These are phyloP conservation scores for Elsinoe batatas DNA, from an alignment of 2,329 filamentous ascomycete species.

Conservation along the genomic window DNA sequence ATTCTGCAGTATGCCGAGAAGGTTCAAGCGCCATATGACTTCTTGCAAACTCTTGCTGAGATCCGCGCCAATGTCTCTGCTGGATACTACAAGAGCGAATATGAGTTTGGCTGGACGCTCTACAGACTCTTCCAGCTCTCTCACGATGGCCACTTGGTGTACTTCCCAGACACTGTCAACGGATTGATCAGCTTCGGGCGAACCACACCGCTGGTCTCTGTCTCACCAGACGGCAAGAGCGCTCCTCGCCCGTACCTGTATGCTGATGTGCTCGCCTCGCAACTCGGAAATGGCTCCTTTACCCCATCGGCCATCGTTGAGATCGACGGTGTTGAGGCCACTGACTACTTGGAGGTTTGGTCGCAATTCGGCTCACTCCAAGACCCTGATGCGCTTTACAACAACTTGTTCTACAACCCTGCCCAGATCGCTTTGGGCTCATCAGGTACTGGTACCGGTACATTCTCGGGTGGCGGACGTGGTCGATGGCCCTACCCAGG, in stretches of 20 bases:
- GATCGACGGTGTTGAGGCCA: constrained; percentile 49
- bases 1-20: constrained; percentile 32
- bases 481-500: constrained; percentile 37
- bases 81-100: constrained; percentile 32
- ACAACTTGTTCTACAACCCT: constrained; percentile 39
- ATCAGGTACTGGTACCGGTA: constrained; percentile 33
- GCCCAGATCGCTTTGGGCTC: constrained; percentile 34
- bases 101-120: constrained; percentile 42
- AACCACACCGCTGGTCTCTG: constrained; percentile 45
- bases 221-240: constrained; percentile 50
- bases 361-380: constrained; percentile 41
- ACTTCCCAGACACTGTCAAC: constrained; percentile 44
- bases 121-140: constrained; percentile 43
- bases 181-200: constrained; percentile 43
- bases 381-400: constrained; percentile 49
- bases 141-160: constrained; percentile 57
- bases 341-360: constrained; percentile 40
- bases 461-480: constrained; percentile 36
- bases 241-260: constrained; percentile 50
- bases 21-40: constrained; percentile 34
- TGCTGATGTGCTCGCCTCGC: constrained; percentile 35
- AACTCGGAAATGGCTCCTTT: constrained; percentile 32
- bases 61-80: constrained; percentile 32
- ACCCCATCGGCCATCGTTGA: constrained; percentile 41
- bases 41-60: constrained; percentile 30